A percentile compares a stretch with the other conserved stretches of the same genome.
phyloP scores from a whole-genome alignment of 164 flowering plant genomes.

The Piper longum region DNA sequence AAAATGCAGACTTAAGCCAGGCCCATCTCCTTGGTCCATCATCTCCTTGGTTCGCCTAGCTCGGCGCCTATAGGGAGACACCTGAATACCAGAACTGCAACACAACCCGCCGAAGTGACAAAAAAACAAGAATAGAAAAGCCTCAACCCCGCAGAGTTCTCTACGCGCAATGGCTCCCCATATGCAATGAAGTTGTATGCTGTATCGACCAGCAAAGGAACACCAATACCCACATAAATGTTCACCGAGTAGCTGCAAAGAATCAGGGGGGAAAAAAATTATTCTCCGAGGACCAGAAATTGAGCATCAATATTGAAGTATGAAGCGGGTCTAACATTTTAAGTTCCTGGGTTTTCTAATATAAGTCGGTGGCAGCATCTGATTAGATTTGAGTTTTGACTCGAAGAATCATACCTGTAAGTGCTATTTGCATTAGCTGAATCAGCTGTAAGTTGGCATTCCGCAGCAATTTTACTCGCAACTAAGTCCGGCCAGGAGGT shows the following conservation, averaged over 20 bases:
- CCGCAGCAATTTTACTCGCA: conserved; percentile 96
- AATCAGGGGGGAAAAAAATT: not conserved
- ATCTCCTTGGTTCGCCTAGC: conserved; percentile 69
- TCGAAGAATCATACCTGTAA: conserved; percentile 53
- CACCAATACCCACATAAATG: conserved; percentile 79
- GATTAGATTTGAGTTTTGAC: not conserved
- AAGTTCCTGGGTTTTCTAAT: too few species aligned
- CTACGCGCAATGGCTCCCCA: conserved; percentile 41
- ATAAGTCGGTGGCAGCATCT: too few species aligned
- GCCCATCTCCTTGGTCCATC: conserved; percentile 82
- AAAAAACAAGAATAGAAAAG: conserved; percentile 78
- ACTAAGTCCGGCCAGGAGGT: conserved; percentile 99
- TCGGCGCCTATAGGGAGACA: conserved; percentile 71
- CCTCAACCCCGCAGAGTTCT: conserved; percentile 65
- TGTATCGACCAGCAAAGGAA: conserved; percentile 88
- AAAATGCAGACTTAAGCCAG: conserved; percentile 49
- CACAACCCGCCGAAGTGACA: conserved; percentile 66
- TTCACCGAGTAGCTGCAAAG: conserved; percentile 79
- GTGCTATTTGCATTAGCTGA: conserved; percentile 96
- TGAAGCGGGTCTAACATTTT: too few species aligned
- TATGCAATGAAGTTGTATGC: conserved; percentile 63
- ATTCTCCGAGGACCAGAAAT: not conserved
- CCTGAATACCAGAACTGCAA: conserved; percentile 59
- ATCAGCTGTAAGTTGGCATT: conserved; percentile 83
- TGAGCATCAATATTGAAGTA: too few species aligned